A percentile compares a stretch with the other conserved stretches of the same genome.
These are phyloP conservation scores for Colletotrichum sp. DNA, from an alignment of 2,329 filamentous ascomycete species.

Conservation along the genomic window DNA sequence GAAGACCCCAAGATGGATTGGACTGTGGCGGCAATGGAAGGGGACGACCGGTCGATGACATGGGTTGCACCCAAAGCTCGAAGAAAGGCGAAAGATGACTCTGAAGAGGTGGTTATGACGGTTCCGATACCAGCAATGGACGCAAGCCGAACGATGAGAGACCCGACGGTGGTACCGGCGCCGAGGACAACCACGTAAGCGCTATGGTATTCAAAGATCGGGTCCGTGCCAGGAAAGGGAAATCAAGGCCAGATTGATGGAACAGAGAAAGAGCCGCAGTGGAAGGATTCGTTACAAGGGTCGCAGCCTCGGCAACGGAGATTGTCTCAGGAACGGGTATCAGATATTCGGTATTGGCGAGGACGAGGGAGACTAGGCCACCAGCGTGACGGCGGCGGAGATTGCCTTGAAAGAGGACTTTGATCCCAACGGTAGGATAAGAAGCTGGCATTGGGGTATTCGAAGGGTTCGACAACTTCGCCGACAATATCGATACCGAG, in stretches of 20 bases:
- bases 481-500: neutral
- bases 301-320: neutral
- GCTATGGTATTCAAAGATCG: neutral
- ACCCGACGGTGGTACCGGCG: neutral
- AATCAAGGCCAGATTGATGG: neutral
- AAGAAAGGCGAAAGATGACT: neutral
- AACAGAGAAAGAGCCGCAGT: conserved; percentile 8
- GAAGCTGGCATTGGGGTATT: neutral
- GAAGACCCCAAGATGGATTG: neutral
- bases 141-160: neutral
- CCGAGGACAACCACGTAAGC: neutral
- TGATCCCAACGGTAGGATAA: neutral
- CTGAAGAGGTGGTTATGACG: neutral
- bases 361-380: neutral
- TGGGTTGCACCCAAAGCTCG: neutral
- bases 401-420: neutral
- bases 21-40: neutral
- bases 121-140: neutral
- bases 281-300: neutral
- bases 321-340: neutral
- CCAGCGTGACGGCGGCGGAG: neutral
- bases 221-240: neutral
- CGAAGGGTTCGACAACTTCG: neutral
- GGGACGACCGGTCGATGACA: neutral
- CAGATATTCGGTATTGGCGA: neutral